These are phyloP conservation scores for Pichia sp. DNA, from an alignment of 1,139 yeast species.

Conservation along the genomic window DNA sequence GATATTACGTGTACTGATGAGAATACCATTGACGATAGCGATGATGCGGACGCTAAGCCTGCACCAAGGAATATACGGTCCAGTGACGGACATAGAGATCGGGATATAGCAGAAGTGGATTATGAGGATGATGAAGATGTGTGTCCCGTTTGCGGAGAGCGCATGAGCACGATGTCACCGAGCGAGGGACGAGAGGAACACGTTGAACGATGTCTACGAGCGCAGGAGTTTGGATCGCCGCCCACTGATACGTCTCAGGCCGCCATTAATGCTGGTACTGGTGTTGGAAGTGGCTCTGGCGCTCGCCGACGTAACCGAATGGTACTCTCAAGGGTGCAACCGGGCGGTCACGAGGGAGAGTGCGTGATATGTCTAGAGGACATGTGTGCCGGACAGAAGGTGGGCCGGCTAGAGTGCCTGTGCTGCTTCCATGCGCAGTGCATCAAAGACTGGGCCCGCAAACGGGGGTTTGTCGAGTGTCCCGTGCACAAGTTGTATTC, in stretches of 20 bases:
- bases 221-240: conserved; percentile 64
- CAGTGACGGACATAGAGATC: conserved; percentile 30
- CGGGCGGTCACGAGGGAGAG: conserved; percentile 43
- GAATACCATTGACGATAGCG: background rate
- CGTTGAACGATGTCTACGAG: conserved; percentile 58
- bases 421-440: conserved; percentile 92
- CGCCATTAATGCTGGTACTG: background rate
- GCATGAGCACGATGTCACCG: conserved; percentile 28
- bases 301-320: too few relatives aligned
- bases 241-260: conserved; percentile 23
- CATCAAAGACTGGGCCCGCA: conserved; percentile 82
- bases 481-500: conserved; percentile 80
- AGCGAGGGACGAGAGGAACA: conserved; percentile 56
- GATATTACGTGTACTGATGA: background rate
- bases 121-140: conserved; percentile 27
- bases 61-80: conserved; percentile 56
- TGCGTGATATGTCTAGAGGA: conserved; percentile 95
- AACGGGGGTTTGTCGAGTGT: conserved; percentile 80
- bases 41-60: conserved; percentile 29
- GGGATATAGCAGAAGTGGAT: conserved; percentile 31
- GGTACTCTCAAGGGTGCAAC: too few relatives aligned
- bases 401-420: conserved; percentile 87
- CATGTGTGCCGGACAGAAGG: conserved; percentile 75
- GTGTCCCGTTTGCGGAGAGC: conserved; percentile 52
- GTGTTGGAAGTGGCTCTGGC: too few relatives aligned